phyloP scores from a whole-genome alignment of 352 stramenopile genomes.

The Globisporangium orthogonon region DNA sequence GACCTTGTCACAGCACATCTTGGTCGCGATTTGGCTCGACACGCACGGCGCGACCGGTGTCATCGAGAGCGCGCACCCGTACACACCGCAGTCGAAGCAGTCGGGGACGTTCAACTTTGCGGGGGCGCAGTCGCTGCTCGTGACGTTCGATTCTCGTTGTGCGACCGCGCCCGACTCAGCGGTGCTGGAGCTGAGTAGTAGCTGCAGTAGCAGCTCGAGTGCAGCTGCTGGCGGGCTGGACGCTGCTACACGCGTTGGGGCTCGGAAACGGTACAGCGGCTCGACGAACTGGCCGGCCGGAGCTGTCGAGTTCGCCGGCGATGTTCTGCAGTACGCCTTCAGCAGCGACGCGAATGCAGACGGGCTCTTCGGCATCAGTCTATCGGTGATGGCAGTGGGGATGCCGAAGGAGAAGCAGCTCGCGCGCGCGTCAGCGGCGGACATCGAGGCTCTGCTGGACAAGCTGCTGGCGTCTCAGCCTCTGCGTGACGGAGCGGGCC shows the following conservation, averaged over 20 bases:
- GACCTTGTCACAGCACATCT: conserved; percentile 39
- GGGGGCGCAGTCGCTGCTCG: conserved; percentile 40
- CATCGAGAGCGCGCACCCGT: conserved; percentile 67
- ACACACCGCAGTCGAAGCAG: conserved; percentile 20
- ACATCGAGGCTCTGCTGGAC: conserved; percentile 31
- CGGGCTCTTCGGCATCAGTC: conserved; percentile 47
- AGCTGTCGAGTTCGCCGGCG: conserved; percentile 46
- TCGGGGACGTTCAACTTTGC: conserved; percentile 40
- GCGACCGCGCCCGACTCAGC: conserved; percentile 20
- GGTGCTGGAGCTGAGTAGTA: conserved; percentile 14
- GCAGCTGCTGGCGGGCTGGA: conserved; percentile 6
- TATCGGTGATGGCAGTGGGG: conserved; percentile 50
- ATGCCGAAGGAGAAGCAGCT: conserved; percentile 64
- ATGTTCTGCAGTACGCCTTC: conserved; percentile 60
- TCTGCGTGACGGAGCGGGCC: not conserved
- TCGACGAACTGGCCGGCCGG: conserved; percentile 39
- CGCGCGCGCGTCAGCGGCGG: conserved; percentile 25
- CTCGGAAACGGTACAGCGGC: conserved; percentile 30
- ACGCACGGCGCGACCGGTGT: conserved; percentile 56
- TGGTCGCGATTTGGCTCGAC: conserved; percentile 72
- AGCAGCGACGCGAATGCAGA: conserved; percentile 46
- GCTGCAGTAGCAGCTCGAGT: conserved; percentile 8
- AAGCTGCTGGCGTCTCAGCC: conserved; percentile 18
- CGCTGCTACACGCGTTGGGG: conserved; percentile 5
- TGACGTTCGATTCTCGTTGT: conserved; percentile 68